Evolutionary conservation across 2,329 filamentous ascomycete genomes (phyloP), one percentile per base, ranked within the genome.

Genomic region (Cordyceps farinosa): DNA sequence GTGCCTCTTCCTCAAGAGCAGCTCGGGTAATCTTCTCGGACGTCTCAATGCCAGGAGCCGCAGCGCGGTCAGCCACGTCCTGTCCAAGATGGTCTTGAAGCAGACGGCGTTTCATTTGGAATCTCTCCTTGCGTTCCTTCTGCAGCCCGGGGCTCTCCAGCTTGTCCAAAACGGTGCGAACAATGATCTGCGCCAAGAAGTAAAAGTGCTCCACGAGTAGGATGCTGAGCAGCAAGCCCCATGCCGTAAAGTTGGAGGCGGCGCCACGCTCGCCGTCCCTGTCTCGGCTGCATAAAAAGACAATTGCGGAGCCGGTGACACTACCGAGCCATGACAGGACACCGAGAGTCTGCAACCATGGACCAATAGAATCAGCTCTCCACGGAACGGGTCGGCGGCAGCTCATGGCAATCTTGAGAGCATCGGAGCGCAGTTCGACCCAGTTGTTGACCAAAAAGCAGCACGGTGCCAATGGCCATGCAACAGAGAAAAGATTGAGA

Each of bases 381-480:
- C 90, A 92, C 0, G 95, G 95, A 44, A 91, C 91, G 0, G 95
- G 95, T 3, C 95, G 88, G 70, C 94, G 90, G 81, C 91, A 93
- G 74, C 93, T 90, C 54, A 92, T 83, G 62, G 92, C 92, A 70
- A 98, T 96, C 76, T 99, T 99, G 78, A 97, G 84, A 2, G 94
- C 93, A 72, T 99, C 95, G 0, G 91, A 91, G 48, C 95, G 90
- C 45, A 98, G 84, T 74, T 98, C 95, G 63, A 99, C 80, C 92
- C 94, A 98, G 78, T 98, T 96, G 78, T 98, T 98, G 75, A 95
- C 80, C 13, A 98, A 79, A 79, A 98, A 98, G 1, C 90, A 94
- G 63, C 92, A 83, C 2, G 90, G 89, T 0, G 94, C 93, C n/a
- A 98, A 80, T 0, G 95, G 95, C 95, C 95, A 99, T 61, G 97